These are phyloP conservation scores for Pythium biforme DNA, from an alignment of 352 stramenopile genomes.

Conservation along the genomic window DNA sequence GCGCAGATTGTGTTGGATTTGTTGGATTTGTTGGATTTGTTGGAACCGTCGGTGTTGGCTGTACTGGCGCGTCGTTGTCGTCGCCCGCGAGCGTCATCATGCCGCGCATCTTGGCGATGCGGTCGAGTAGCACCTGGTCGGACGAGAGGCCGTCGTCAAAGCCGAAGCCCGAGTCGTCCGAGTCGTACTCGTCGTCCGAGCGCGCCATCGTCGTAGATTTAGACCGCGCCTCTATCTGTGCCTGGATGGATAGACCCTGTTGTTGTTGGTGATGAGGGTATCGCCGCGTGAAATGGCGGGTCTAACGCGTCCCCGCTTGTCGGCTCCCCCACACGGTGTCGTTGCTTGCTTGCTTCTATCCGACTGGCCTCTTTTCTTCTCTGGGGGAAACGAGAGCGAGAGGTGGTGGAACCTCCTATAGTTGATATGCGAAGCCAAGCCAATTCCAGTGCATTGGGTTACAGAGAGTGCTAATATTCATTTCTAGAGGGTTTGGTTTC, in stretches of 20 bases:
- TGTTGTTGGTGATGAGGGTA: too few species aligned
- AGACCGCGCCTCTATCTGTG: neutral
- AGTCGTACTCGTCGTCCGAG: slow-evolving; percentile 22
- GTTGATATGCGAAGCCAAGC: neutral
- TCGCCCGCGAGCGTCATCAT: slow-evolving; percentile 36
- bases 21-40: slow-evolving; percentile 3
- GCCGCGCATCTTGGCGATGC: slow-evolving; percentile 53
- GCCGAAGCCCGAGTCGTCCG: slow-evolving; percentile 42
- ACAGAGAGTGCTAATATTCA: slow-evolving; percentile 5
- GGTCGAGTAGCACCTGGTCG: slow-evolving; percentile 45
- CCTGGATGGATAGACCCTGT: too few species aligned
- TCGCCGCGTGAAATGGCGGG: neutral
- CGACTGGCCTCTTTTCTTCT: neutral
- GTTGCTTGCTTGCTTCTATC: neutral
- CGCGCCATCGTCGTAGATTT: slow-evolving; percentile 21
- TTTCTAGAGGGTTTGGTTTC: slow-evolving; percentile 11
- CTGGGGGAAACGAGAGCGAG: neutral
- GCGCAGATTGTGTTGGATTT: slow-evolving; percentile 6
- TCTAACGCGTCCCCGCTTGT: too few species aligned
- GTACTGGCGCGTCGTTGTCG: slow-evolving; percentile 14
- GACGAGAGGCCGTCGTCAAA: slow-evolving; percentile 49
- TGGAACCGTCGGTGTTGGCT: neutral
- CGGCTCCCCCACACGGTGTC: too few species aligned
- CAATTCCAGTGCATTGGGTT: neutral
- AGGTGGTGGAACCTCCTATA: neutral